A percentile compares a stretch with the other conserved stretches of the same genome.
Conservation (phyloP, 805 yeast species). For the Vanderwaltozyma yarrowii region DNA sequence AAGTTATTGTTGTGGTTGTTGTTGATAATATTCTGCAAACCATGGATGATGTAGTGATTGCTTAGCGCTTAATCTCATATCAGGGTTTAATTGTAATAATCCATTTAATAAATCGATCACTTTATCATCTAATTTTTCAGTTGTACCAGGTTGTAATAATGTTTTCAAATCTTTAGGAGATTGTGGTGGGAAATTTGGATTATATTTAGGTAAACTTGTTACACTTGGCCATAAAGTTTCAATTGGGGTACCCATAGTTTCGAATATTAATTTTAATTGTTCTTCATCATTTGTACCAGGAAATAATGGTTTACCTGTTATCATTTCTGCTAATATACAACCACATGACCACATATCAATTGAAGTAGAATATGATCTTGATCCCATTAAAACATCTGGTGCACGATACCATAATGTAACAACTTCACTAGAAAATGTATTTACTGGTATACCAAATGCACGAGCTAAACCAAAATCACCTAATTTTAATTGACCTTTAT, state of each 20-base stretch:
- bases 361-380: constrained; percentile 94
- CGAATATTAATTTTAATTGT: constrained; percentile 87
- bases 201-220: constrained; percentile 80
- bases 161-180: constrained; percentile 49
- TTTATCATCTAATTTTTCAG: constrained; percentile 20
- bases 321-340: constrained; percentile 96
- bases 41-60: constrained; percentile 41
- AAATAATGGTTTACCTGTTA: constrained; percentile 85
- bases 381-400: constrained; percentile 92
- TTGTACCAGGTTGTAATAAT: constrained; percentile 22
- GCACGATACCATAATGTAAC: constrained; percentile 97
- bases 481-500: constrained; percentile 85
- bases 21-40: constrained; percentile 29
- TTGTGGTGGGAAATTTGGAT: constrained; percentile 91
- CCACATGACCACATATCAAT: constrained; percentile 99
- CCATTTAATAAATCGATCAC: constrained; percentile 26
- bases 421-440: constrained; percentile 96
- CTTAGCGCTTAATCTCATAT: constrained; percentile 40
- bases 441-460: constrained; percentile 93
- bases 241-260: constrained; percentile 87
- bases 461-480: constrained; percentile 95
- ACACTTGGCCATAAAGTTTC: constrained; percentile 95
- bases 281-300: constrained; percentile 98
- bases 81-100: constrained; percentile 44
- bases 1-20: constrained; percentile 1